A percentile compares a stretch with the other conserved stretches of the same genome.
These are phyloP conservation scores for Papiliotrema flavescens DNA, from an alignment of 1,284 basidiomycete genomes.

Conservation along the genomic window DNA sequence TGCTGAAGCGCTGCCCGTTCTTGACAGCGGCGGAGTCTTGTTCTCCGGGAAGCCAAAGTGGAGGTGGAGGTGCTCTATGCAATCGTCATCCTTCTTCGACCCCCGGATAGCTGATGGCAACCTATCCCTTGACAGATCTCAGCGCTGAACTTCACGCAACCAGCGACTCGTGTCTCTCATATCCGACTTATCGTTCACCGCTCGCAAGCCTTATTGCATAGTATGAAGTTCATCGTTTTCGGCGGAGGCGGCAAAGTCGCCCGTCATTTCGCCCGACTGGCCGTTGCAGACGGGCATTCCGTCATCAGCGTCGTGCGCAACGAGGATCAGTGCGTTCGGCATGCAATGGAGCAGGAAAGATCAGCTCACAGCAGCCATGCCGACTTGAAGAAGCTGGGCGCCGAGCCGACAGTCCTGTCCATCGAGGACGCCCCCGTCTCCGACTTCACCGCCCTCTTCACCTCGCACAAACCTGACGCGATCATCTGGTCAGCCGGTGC, in stretches of 20 bases:
- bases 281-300: slow-evolving; percentile 46
- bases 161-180: too few relatives aligned
- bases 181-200: too few relatives aligned
- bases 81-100: not conserved
- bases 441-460: slow-evolving; percentile 56
- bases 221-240: slow-evolving; percentile 38
- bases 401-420: slow-evolving; percentile 59
- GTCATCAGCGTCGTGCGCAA: slow-evolving; percentile 62
- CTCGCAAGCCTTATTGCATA: not conserved
- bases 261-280: slow-evolving; percentile 57
- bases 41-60: too few relatives aligned
- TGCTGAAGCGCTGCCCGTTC: too few relatives aligned
- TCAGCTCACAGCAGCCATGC: slow-evolving; percentile 25
- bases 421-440: slow-evolving; percentile 57
- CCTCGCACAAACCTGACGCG: slow-evolving; percentile 53
- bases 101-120: too few relatives aligned
- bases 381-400: slow-evolving; percentile 54
- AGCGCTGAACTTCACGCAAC: too few relatives aligned
- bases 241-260: slow-evolving; percentile 53
- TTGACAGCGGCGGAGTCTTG: too few relatives aligned
- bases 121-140: too few relatives aligned
- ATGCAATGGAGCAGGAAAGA: not conserved
- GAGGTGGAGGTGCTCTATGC: too few relatives aligned
- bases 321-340: slow-evolving; percentile 36
- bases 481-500: slow-evolving; percentile 68